Evolutionary conservation across 257 asterid species (phyloP).

Genomic region (Ophiorrhiza pumila): DNA sequence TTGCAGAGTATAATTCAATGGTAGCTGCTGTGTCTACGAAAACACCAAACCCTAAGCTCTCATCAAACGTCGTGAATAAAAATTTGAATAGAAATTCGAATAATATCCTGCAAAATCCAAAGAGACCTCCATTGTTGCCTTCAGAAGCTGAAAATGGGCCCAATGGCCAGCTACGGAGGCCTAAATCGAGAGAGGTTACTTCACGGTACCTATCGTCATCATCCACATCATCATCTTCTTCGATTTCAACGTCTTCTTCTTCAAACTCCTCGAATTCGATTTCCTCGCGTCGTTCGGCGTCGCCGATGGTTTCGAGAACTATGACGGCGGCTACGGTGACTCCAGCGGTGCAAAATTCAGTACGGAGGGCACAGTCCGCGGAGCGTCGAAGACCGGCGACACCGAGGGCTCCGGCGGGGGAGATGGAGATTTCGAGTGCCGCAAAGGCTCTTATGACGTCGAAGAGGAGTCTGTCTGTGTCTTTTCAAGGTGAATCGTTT

Average conservation of each 20-base stretch:
- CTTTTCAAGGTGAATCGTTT: conserved; percentile 82
- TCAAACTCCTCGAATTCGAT: conserved; percentile 45
- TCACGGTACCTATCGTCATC: conserved; percentile 65
- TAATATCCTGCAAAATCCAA: conserved; percentile 28
- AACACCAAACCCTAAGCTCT: conserved; percentile 50
- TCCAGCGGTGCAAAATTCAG: conserved; percentile 28
- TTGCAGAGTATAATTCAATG: conserved; percentile 34
- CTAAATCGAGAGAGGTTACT: conserved; percentile 52
- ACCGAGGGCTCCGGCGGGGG: conserved; percentile 35
- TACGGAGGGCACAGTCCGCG: conserved; percentile 30
- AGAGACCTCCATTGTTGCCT: conserved; percentile 60
- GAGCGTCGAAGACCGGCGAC: conserved; percentile 35
- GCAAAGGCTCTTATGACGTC: conserved; percentile 56
- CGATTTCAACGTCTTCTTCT: conserved; percentile 63
- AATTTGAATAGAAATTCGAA: conserved; percentile 3
- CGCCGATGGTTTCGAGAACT: conserved; percentile 43
- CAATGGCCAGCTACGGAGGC: conserved; percentile 33
- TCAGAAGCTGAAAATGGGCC: conserved; percentile 59
- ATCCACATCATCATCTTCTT: conserved; percentile 52
- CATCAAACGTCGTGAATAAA: conserved; percentile 22
- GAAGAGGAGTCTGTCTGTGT: conserved; percentile 65
- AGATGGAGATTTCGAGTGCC: conserved; percentile 56
- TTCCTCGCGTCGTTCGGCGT: conserved; percentile 43
- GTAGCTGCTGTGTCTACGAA: conserved; percentile 52
- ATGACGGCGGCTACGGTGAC: conserved; percentile 26